Base-by-base conservation (phyloP, 2,329 filamentous ascomycete genomes). In the Cordyceps pruinosa region DNA sequence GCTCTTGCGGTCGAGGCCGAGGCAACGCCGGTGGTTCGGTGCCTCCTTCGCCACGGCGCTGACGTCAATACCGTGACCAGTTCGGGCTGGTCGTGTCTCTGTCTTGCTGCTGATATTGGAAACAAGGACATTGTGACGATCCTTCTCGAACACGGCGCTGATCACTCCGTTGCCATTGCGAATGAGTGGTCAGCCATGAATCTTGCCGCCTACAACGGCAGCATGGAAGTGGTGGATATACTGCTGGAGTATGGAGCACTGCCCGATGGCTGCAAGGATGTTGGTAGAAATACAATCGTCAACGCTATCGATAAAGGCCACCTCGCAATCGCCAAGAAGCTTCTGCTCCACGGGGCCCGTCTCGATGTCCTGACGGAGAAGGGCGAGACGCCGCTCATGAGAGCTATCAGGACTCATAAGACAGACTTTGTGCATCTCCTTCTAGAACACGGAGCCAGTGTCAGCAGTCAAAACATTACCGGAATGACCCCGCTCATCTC, bases 101-200 rank as follows among this genome's bases (percentile, higher is more conserved):
- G 66, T 26, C 72, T 72, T 58, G 60, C 64, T 30, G 67, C 67
- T 13, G 34, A 56, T 23, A 56, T 47, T 10, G 61, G 60, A 28
- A 51, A 60, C 17, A 19, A 23, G 13, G 21, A 25, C 1, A 30
- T 61, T 23, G 58, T 59, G 32, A n/a, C 21, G 23, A 41, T 48
- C 3, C 53, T 62, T n/a, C 54, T 62, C 8, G 32, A 46, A 15
- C 26, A 64, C 3, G 70, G 68, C 53, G 67, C 66, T 59, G 67
- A 69, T 61, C 61, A 63, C 45, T 62, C 66, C 39, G 53, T 60
- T 42, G 58, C 60, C 9, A 61, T 62, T 2, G 62, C 63, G 53
- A 60, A 56, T 6, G 39, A 46, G 19, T 63, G 30, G 61, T 57
- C 19, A 51, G 61, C 42, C 10, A 61, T 68, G 52, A 69, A 67